Base-by-base conservation (phyloP, 2,329 filamentous ascomycete species). In the Tolypocladium album region DNA sequence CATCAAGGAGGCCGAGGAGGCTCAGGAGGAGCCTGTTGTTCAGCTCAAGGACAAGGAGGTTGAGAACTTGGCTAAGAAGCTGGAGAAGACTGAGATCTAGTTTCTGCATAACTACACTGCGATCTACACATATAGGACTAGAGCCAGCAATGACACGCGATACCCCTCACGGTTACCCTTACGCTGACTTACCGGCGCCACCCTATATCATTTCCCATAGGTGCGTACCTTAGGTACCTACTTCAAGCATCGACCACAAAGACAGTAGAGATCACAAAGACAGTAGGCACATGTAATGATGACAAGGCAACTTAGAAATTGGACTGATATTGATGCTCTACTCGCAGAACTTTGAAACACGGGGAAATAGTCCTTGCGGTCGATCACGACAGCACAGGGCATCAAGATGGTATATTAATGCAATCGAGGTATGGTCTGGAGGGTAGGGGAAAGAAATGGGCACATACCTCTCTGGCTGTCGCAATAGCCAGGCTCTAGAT, bases 41-140 rank as follows among this genome's bases (percentile, higher is more conserved):
- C 83, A 88, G 72, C 75, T 83, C 65, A 82, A 90, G 74, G 86
- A 92, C 70, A 84, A 86, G 72, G 88, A 89, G 39, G 89, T 97
- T 45, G 92, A 97, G 68, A 86, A 86, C 55, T 77, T 97, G 69
- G 88, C 91, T 20, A 83, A 88, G 71, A 81, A 85, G 69, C 76
- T 97, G 66, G 84, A 82, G 63, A 92, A 92, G 82, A 89, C 90
- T 31, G 72, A 67, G 56, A 80, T 85, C 64, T 85, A 73, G 67
- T 53, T 43, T 4, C 40, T 55, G 61, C 60, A 43, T 36, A 8
- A 7, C 43, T 42, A 20, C 31, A 56, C 55, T 45, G 58, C 53
- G 40, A 36, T 42, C 52, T 43, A 55, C 42, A 59, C 36, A 62
- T 20, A 57, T 24, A 57, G 57, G 36, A 56, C 65, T 62, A 64